Conservation (phyloP, 345 rosid genomes). For the Sonneratia caseolaris region DNA sequence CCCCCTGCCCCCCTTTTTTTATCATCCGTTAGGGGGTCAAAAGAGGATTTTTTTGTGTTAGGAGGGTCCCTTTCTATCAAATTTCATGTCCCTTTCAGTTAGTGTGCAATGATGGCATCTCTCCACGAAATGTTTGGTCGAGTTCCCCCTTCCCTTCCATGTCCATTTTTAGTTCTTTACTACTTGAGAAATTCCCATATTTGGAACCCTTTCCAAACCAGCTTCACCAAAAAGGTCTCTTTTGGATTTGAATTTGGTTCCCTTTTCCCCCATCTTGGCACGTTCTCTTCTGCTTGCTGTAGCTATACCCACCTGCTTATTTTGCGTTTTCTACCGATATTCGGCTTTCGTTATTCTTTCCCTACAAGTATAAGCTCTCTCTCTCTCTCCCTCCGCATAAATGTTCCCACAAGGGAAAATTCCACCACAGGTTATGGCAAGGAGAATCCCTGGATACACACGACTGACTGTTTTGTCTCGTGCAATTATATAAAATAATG, state of each 20-base stretch:
- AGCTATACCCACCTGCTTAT: too few species aligned
- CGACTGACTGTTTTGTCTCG: too few species aligned
- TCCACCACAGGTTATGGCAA: too few species aligned
- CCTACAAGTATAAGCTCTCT: too few species aligned
- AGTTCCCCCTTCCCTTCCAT: constrained; percentile 9
- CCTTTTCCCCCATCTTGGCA: constrained; percentile 13
- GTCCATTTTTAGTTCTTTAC: constrained; percentile 1
- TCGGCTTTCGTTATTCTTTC: too few species aligned
- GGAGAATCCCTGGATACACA: too few species aligned
- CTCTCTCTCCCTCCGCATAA: too few species aligned
- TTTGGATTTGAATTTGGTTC: constrained; percentile 26
- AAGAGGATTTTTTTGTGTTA: constrained; percentile 9
- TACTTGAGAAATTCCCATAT: constrained; percentile 33
- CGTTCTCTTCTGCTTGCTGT: too few species aligned
- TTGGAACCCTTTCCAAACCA: constrained; percentile 21
- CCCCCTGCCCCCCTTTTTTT: not conserved
- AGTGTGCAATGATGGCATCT: not conserved
- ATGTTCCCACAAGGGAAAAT: too few species aligned
- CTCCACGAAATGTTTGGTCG: constrained; percentile 10
- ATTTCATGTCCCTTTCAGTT: constrained; percentile 24
- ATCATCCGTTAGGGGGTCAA: not conserved
- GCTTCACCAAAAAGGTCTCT: constrained; percentile 16
- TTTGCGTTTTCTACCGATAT: too few species aligned
- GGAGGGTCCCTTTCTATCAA: constrained; percentile 23
- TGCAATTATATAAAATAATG: too few species aligned